phyloP scores from a whole-genome alignment of 441 rosid genomes.

The Adansonia rubrostipa region DNA sequence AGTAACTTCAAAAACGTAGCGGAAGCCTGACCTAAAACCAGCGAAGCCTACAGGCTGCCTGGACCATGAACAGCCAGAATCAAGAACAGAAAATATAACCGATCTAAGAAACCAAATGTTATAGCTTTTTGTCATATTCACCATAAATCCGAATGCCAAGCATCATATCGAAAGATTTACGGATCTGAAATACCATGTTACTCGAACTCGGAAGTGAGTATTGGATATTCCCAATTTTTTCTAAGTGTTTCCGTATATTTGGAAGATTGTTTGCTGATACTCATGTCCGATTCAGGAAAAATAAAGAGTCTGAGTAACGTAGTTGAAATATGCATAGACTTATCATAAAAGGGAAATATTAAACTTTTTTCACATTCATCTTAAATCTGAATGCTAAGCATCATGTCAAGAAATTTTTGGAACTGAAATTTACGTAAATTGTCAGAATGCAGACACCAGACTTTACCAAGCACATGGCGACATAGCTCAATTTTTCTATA shows the following conservation, averaged over 20 bases:
- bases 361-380: not conserved
- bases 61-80: not conserved
- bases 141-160: not conserved
- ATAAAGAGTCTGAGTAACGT: too few relatives aligned
- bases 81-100: not conserved
- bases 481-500: constrained; percentile 1
- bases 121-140: too few relatives aligned
- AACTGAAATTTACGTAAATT: not conserved
- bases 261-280: too few relatives aligned
- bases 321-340: not conserved
- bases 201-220: too few relatives aligned
- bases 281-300: too few relatives aligned
- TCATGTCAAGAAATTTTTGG: constrained; percentile 11
- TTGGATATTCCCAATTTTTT: too few relatives aligned
- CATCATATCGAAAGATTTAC: constrained; percentile 18
- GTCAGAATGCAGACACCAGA: not conserved
- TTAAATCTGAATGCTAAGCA: constrained; percentile 2
- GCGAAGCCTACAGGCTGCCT: not conserved
- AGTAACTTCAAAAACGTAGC: constrained; percentile 4
- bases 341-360: not conserved
- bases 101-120: not conserved
- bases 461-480: not conserved
- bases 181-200: not conserved
- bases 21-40: not conserved
- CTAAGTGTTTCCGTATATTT: too few relatives aligned